These are phyloP conservation scores for Paecilomyces niveus DNA, from an alignment of 2,329 filamentous ascomycete genomes.

Conservation along the genomic window DNA sequence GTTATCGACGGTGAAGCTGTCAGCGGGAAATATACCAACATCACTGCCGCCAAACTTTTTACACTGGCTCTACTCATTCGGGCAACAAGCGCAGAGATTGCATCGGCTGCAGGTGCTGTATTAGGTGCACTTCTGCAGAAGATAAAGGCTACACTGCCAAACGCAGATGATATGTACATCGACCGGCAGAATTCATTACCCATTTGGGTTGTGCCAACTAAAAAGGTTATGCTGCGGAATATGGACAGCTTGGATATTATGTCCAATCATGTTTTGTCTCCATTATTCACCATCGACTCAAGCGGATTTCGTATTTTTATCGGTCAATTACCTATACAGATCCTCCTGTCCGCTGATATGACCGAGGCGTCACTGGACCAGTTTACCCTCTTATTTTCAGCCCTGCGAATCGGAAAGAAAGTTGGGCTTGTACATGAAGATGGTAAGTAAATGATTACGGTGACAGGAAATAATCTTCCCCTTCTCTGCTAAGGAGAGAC, in stretches of 20 bases:
- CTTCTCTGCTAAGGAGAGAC: slow-evolving; percentile 1
- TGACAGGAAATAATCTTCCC: not conserved
- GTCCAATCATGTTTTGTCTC: slow-evolving; percentile 28
- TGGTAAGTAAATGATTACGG: slow-evolving; percentile 34
- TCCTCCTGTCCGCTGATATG: slow-evolving; percentile 40
- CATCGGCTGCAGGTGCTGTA: slow-evolving; percentile 20
- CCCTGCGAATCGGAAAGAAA: slow-evolving; percentile 66
- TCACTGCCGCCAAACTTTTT: slow-evolving; percentile 22
- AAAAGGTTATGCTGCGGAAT: slow-evolving; percentile 29
- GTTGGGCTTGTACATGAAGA: slow-evolving; percentile 63
- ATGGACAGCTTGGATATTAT: slow-evolving; percentile 27
- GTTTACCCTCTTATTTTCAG: slow-evolving; percentile 56
- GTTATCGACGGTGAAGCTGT: not conserved
- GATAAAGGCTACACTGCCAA: slow-evolving; percentile 10
- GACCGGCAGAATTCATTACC: slow-evolving; percentile 11
- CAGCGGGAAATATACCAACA: slow-evolving; percentile 5
- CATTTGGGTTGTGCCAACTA: slow-evolving; percentile 31
- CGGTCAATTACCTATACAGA: slow-evolving; percentile 48
- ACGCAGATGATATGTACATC: not conserved
- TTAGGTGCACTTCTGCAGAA: slow-evolving; percentile 24
- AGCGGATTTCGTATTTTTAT: slow-evolving; percentile 44
- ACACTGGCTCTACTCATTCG: slow-evolving; percentile 24
- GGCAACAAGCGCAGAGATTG: slow-evolving; percentile 21
- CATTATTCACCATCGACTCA: slow-evolving; percentile 26
- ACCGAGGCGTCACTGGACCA: slow-evolving; percentile 45